Percentiles rank a stretch among this genome's conserved stretches.
Evolutionary conservation across 345 rosid species (phyloP).

Genomic region (Combretum micranthum): DNA sequence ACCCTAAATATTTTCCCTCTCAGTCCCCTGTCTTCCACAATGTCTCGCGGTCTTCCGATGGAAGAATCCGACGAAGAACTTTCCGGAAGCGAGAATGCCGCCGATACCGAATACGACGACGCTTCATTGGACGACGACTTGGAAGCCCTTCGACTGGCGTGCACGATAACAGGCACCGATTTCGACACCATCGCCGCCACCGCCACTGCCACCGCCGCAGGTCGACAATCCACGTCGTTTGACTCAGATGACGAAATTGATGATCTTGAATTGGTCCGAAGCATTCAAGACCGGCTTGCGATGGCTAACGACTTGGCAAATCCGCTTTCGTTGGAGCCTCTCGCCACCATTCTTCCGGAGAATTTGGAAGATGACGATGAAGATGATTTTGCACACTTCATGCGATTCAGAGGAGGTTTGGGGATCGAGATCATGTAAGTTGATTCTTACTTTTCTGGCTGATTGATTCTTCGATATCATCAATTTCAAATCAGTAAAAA

Average conservation of each 20-base stretch:
- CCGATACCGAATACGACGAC: slow-evolving; percentile 25
- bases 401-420: slow-evolving; percentile 61
- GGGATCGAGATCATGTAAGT: slow-evolving; percentile 50
- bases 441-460: slow-evolving; percentile 1
- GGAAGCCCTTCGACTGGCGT: slow-evolving; percentile 77
- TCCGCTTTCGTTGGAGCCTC: slow-evolving; percentile 28
- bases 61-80: slow-evolving; percentile 33
- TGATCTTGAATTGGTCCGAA: slow-evolving; percentile 52
- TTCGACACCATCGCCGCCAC: slow-evolving; percentile 11
- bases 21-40: not conserved
- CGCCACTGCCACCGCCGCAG: slow-evolving; percentile 8
- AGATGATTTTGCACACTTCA: slow-evolving; percentile 68
- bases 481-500: not conserved
- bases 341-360: slow-evolving; percentile 23
- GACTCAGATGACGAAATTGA: slow-evolving; percentile 39
- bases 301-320: slow-evolving; percentile 22
- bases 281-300: slow-evolving; percentile 41
- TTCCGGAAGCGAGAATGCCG: slow-evolving; percentile 22
- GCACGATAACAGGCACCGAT: slow-evolving; percentile 43
- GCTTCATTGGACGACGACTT: slow-evolving; percentile 54
- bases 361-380: slow-evolving; percentile 45
- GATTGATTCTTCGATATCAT: not conserved
- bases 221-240: slow-evolving; percentile 8
- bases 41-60: slow-evolving; percentile 25
- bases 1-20: slow-evolving; percentile 1